phyloP scores from a whole-genome alignment of 306 rosid species.

The Castanopsis chinensis region DNA sequence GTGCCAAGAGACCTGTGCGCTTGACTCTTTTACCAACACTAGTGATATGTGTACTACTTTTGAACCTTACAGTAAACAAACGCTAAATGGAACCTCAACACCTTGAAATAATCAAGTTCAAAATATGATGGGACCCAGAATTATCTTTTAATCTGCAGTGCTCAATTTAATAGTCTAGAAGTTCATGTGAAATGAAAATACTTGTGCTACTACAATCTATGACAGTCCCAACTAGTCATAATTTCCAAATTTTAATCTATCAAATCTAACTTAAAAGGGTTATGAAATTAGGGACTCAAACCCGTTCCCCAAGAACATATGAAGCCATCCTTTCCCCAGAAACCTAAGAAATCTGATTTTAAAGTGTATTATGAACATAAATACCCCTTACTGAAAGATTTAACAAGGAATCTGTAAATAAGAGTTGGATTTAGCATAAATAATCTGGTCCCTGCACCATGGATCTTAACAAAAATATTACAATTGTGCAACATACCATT shows the following conservation, averaged over 20 bases:
- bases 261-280: not conserved
- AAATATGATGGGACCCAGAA: not conserved
- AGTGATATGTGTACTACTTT: not conserved
- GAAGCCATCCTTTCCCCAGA: not conserved
- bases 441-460: too few relatives aligned
- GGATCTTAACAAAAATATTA: not conserved
- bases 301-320: not conserved
- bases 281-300: not conserved
- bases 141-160: not conserved
- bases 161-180: not conserved
- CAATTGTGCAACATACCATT: constrained; percentile 49
- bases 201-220: not conserved
- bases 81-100: not conserved
- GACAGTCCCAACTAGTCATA: not conserved
- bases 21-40: too few relatives aligned
- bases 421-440: not conserved
- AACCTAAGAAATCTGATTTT: not conserved
- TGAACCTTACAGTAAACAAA: not conserved
- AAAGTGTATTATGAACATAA: not conserved
- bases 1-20: too few relatives aligned
- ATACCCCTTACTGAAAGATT: too few relatives aligned
- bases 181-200: not conserved
- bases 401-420: not conserved
- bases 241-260: not conserved
- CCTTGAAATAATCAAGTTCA: not conserved